Percentiles rank a stretch among this genome's conserved stretches.
phyloP scores from a whole-genome alignment of 106 monocot genomes.

The Allium fistulosum region DNA sequence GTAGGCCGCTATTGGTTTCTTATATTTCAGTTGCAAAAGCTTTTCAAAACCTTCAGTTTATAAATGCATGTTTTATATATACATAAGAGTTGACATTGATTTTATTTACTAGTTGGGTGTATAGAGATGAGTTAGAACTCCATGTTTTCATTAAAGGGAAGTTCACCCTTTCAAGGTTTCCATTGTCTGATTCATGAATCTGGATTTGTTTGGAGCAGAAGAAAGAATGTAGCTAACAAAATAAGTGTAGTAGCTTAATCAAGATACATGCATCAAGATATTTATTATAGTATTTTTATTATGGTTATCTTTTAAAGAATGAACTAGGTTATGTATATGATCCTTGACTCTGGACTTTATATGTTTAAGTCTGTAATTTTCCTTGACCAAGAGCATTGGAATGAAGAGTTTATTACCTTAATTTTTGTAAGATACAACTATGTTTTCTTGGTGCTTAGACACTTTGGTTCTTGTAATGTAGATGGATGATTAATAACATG shows the following conservation, averaged over 20 bases:
- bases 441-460: too few species aligned
- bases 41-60: not conserved
- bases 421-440: too few species aligned
- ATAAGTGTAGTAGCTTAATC: not conserved
- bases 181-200: slow-evolving; percentile 1
- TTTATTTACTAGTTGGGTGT: too few species aligned
- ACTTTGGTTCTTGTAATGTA: too few species aligned
- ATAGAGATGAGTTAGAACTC: too few species aligned
- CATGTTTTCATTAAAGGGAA: too few species aligned
- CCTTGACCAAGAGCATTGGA: slow-evolving; percentile 8
- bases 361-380: slow-evolving; percentile 30
- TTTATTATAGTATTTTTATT: not conserved
- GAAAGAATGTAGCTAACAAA: not conserved
- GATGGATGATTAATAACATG: too few species aligned
- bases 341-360: not conserved
- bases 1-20: not conserved
- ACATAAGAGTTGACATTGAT: too few species aligned
- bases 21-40: not conserved
- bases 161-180: not conserved
- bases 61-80: too few species aligned
- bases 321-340: not conserved
- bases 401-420: not conserved
- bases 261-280: not conserved
- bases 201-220: slow-evolving; percentile 2
- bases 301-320: not conserved